A percentile compares a stretch with the other conserved stretches of the same genome.
These are phyloP conservation scores for Choanephora cucurbitarum DNA, from an alignment of 371 early-diverging fungal species.

Conservation along the genomic window DNA sequence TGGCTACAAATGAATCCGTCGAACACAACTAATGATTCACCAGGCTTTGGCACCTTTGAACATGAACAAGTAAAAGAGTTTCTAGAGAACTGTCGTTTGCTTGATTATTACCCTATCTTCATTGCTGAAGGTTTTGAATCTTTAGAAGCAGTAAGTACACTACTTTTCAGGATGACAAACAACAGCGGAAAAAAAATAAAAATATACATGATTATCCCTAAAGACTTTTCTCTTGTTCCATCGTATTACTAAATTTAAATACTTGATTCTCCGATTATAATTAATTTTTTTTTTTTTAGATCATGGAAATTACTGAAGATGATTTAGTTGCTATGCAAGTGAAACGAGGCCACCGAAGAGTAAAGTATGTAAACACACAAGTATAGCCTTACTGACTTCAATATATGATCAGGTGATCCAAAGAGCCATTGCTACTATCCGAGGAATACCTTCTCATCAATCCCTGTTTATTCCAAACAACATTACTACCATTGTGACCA, in stretches of 20 bases:
- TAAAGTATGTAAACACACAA: slow-evolving; percentile 18
- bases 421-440: slow-evolving; percentile 44
- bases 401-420: slow-evolving; percentile 48
- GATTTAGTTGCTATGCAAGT: slow-evolving; percentile 49
- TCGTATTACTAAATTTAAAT: background rate
- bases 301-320: slow-evolving; percentile 49
- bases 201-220: no score
- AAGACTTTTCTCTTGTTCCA: background rate
- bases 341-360: slow-evolving; percentile 54
- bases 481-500: background rate
- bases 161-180: no score
- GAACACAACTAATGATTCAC: background rate
- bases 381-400: no score
- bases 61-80: slow-evolving; percentile 19
- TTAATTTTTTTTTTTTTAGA: slow-evolving; percentile 16
- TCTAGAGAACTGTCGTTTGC: slow-evolving; percentile 31
- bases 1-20: slow-evolving; percentile 9
- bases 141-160: slow-evolving; percentile 41
- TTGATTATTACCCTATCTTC: slow-evolving; percentile 35
- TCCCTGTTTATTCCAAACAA: slow-evolving; percentile 11
- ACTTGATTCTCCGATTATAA: background rate
- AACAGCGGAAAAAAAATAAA: no score
- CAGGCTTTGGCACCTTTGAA: slow-evolving; percentile 1
- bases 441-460: slow-evolving; percentile 33
- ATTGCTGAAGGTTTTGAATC: slow-evolving; percentile 52